A percentile compares a stretch with the other conserved stretches of the same genome.
Conservation (phyloP, 176 grass and related monocot genomes). For the Aegilops sharonensis region DNA sequence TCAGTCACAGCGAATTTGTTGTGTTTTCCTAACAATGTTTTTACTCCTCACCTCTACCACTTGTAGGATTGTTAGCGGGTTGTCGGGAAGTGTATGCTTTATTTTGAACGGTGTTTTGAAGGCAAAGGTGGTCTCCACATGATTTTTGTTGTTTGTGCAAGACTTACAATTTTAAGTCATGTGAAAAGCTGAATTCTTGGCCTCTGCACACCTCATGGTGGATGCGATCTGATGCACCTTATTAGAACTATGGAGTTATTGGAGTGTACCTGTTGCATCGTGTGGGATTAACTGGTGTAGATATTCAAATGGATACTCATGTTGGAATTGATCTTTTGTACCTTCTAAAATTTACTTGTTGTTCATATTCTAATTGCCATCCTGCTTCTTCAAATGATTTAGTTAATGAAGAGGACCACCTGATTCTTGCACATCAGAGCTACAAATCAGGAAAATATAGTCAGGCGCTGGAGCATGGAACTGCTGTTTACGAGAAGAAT, state of each 20-base stretch:
- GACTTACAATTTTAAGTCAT: background rate
- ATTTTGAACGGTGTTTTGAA: background rate
- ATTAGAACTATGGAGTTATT: background rate
- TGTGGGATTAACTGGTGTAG: background rate
- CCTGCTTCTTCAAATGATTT: conserved; percentile 12
- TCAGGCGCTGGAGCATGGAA: conserved; percentile 57
- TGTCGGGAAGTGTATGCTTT: background rate
- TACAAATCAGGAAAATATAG: conserved; percentile 60
- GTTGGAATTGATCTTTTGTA: background rate
- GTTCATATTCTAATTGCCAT: conserved; percentile 1
- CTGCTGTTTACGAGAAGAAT: conserved; percentile 50
- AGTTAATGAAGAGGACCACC: conserved; percentile 51
- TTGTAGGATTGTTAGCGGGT: background rate
- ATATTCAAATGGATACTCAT: background rate
- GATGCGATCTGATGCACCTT: background rate
- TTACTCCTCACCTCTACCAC: background rate
- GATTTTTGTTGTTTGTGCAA: background rate
- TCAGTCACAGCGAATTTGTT: background rate
- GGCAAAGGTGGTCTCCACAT: background rate
- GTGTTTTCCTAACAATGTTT: background rate
- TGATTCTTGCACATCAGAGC: conserved; percentile 62
- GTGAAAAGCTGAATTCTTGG: background rate
- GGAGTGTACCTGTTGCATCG: background rate
- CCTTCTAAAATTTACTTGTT: background rate
- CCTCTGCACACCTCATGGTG: background rate